phyloP scores from a whole-genome alignment of 2,329 filamentous ascomycete species.

The Lachnum nothofagi region DNA sequence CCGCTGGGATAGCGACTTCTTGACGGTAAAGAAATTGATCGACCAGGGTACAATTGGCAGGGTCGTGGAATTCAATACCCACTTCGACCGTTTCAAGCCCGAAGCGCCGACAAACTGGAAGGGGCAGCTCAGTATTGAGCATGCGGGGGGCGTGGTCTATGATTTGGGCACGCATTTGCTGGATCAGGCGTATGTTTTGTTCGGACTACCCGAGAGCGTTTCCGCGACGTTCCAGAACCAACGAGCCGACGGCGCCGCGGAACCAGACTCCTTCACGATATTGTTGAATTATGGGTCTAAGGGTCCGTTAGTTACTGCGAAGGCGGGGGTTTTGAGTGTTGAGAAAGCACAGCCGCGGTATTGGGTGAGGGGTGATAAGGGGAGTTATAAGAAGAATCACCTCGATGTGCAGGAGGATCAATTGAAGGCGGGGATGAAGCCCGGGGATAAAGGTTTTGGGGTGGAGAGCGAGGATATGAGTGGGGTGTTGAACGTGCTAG shows the following conservation, averaged over 20 bases:
- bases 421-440: conserved; percentile 58
- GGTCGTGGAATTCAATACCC: conserved; percentile 72
- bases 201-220: conserved; percentile 62
- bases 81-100: conserved; percentile 71
- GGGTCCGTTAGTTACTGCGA: conserved; percentile 62
- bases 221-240: conserved; percentile 66
- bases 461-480: conserved; percentile 54
- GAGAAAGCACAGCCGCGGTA: conserved; percentile 67
- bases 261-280: conserved; percentile 56
- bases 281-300: conserved; percentile 57
- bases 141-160: conserved; percentile 64
- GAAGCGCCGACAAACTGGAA: conserved; percentile 62
- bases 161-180: conserved; percentile 73
- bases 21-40: conserved; percentile 62
- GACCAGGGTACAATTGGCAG: conserved; percentile 57
- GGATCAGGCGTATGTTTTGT: conserved; percentile 67
- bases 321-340: conserved; percentile 63
- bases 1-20: conserved; percentile 72
- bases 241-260: conserved; percentile 46
- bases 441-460: conserved; percentile 60
- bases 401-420: conserved; percentile 74
- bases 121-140: conserved; percentile 49
- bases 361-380: conserved; percentile 71
- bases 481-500: conserved; percentile 54
- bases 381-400: conserved; percentile 66